phyloP scores from a whole-genome alignment of 2,329 filamentous ascomycete genomes.

The Geosmithia morbida region DNA sequence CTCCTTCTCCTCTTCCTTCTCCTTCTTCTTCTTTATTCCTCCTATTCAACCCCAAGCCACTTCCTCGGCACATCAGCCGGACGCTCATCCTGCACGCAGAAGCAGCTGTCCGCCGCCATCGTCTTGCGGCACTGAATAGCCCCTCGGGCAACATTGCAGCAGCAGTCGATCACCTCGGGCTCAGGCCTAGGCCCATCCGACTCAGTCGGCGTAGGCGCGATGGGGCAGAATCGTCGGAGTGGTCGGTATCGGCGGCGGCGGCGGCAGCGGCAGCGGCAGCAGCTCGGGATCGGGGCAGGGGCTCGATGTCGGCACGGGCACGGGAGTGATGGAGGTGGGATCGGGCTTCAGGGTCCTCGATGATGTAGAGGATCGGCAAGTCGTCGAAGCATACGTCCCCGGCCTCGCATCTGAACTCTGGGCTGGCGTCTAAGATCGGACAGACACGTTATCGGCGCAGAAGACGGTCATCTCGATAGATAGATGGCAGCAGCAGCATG shows the following conservation, averaged over 20 bases:
- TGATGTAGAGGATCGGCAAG: no score
- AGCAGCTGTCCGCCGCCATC: slow-evolving; percentile 2
- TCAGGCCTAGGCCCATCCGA: not conserved
- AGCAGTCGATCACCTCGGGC: slow-evolving; percentile 4
- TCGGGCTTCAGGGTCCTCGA: no score
- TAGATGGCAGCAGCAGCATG: not conserved
- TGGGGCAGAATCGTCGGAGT: not conserved
- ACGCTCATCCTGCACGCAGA: slow-evolving; percentile 5
- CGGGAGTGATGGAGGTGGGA: no score
- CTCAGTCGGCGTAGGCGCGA: not conserved
- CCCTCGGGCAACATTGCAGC: slow-evolving; percentile 4
- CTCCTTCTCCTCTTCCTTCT: not conserved
- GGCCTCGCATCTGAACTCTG: slow-evolving; percentile 1
- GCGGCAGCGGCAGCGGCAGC: no score
- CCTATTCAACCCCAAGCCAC: not conserved
- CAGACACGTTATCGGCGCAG: no score
- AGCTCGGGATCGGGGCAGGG: no score
- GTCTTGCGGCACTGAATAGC: slow-evolving; percentile 3
- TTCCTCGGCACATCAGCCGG: slow-evolving; percentile 5
- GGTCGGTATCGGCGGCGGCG: no score
- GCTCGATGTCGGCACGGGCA: no score
- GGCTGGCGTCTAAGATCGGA: no score
- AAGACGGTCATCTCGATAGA: not conserved
- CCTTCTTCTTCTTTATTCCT: not conserved
- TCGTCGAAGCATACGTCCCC: slow-evolving; percentile 5